Conservation (phyloP, 1,284 basidiomycete genomes). For the Trametes hirsuta region DNA sequence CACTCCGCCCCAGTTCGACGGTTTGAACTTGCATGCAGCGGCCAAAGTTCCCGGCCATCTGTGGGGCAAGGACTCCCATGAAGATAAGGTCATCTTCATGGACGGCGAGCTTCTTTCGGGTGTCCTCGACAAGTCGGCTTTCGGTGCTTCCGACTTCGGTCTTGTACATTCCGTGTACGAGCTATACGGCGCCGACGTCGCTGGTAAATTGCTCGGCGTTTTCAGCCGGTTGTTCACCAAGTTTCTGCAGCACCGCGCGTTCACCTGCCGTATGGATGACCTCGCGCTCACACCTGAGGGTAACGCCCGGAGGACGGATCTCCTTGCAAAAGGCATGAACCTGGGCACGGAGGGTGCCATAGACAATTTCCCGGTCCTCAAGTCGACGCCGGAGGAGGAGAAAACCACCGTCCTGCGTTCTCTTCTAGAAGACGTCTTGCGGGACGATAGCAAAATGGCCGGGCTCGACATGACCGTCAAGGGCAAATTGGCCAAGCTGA, state of each 20-base stretch:
- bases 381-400: conserved; percentile 51
- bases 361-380: conserved; percentile 83
- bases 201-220: conserved; percentile 91
- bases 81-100: conserved; percentile 90
- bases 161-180: conserved; percentile 99
- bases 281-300: conserved; percentile 87
- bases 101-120: conserved; percentile 93
- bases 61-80: conserved; percentile 81
- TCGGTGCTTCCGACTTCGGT: conserved; percentile 96
- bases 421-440: conserved; percentile 92
- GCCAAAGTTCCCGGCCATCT: conserved; percentile 86
- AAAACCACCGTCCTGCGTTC: conserved; percentile 53
- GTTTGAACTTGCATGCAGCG: conserved; percentile 86
- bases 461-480: conserved; percentile 94
- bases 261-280: conserved; percentile 99
- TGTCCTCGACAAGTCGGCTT: conserved; percentile 96
- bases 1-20: conserved; percentile 80
- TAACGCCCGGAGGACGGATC: conserved; percentile 69
- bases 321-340: conserved; percentile 71
- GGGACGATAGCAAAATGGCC: conserved; percentile 97
- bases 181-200: conserved; percentile 90
- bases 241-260: conserved; percentile 95
- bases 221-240: conserved; percentile 96
- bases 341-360: conserved; percentile 89
- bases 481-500: conserved; percentile 81